These are phyloP conservation scores for Boletus sp. DNA, from an alignment of 768 basidiomycete genomes.

Conservation along the genomic window DNA sequence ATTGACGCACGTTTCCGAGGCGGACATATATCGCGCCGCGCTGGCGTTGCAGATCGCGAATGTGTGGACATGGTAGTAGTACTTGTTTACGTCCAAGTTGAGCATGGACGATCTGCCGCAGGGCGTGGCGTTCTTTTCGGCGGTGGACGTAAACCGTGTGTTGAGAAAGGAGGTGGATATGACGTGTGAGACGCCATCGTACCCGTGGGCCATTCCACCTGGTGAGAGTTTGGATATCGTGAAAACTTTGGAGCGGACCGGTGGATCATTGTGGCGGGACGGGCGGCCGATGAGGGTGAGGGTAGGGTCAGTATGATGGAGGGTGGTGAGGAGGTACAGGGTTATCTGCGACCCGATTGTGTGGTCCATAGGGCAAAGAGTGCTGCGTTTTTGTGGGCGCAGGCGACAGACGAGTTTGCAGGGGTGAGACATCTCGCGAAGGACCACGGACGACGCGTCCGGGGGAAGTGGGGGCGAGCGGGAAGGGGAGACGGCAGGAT, in stretches of 20 bases:
- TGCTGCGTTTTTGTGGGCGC: constrained; percentile 41
- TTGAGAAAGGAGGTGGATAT: constrained; percentile 96
- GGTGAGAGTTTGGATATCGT: constrained; percentile 85
- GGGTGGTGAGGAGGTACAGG: neutral
- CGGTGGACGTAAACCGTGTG: constrained; percentile 89
- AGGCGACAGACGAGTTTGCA: constrained; percentile 67
- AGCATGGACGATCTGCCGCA: constrained; percentile 97
- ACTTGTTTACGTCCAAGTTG: constrained; percentile 86
- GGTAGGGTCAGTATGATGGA: neutral
- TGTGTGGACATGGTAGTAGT: constrained; percentile 92
- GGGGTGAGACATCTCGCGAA: constrained; percentile 71
- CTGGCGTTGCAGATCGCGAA: constrained; percentile 94
- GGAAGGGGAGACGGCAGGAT: too few relatives aligned
- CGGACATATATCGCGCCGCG: constrained; percentile 87
- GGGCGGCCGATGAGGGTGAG: constrained; percentile 50
- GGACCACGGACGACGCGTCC: too few relatives aligned
- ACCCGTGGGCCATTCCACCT: constrained; percentile 74
- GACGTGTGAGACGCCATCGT: constrained; percentile 93
- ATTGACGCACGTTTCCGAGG: constrained; percentile 89
- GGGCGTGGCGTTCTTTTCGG: constrained; percentile 95
- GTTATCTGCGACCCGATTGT: constrained; percentile 45
- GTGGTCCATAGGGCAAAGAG: constrained; percentile 57
- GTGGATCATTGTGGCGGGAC: constrained; percentile 63
- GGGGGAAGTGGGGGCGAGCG: too few relatives aligned
- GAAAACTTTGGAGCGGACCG: constrained; percentile 63